Evolutionary conservation across 116 monocot genomes (phyloP).

Genomic region (Dioscorea cayenensis): DNA sequence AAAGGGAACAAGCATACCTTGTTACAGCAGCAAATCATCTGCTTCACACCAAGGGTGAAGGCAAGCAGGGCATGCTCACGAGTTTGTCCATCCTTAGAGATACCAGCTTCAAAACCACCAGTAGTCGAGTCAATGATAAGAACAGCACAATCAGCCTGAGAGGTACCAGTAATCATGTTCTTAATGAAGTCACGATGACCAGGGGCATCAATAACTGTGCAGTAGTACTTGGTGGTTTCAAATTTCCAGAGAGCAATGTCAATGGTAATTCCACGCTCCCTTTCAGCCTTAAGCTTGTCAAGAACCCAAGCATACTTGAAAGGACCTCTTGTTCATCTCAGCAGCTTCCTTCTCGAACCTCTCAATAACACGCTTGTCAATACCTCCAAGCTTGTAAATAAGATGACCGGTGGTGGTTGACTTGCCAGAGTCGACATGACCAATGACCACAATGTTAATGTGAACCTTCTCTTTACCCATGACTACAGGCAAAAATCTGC

Average conservation of each 20-base stretch:
- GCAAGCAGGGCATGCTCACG: constrained; percentile 19
- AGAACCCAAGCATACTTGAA: constrained; percentile 5
- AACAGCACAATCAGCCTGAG: constrained; percentile 20
- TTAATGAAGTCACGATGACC: constrained; percentile 20
- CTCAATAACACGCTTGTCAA: constrained; percentile 20
- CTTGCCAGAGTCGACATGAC: constrained; percentile 3
- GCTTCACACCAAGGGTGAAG: constrained; percentile 17
- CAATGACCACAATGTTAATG: constrained; percentile 5
- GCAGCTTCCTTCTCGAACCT: constrained; percentile 18
- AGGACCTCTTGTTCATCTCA: constrained; percentile 15
- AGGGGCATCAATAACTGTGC: constrained; percentile 18
- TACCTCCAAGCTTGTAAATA: constrained; percentile 20
- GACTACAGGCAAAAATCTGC: background rate
- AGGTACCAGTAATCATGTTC: constrained; percentile 19
- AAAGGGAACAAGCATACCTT: background rate
- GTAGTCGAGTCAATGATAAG: constrained; percentile 17
- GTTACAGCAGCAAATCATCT: constrained; percentile 21
- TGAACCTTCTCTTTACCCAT: constrained; percentile 5
- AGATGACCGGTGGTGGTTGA: constrained; percentile 19
- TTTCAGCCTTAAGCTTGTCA: constrained; percentile 1
- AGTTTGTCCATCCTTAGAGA: constrained; percentile 18
- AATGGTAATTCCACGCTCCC: constrained; percentile 16
- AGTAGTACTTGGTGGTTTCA: constrained; percentile 19
- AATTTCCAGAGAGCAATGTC: constrained; percentile 21
- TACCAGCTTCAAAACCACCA: constrained; percentile 22